Conservation (phyloP, 352 stramenopile genomes). For the Phytopythium aichiense region DNA sequence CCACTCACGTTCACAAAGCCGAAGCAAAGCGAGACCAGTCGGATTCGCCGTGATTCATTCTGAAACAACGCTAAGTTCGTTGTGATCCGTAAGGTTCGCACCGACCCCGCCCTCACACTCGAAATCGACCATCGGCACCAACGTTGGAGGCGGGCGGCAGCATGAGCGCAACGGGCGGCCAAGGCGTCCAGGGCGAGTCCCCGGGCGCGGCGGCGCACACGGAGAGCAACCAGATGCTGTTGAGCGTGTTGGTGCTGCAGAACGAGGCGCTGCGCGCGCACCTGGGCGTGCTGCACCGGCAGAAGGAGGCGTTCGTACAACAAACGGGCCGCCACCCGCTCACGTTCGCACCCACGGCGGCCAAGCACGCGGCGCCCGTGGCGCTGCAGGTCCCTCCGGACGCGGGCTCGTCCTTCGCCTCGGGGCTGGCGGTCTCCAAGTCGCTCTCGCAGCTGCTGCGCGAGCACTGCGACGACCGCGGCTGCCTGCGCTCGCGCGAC, state of each 20-base stretch:
- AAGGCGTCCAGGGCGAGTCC: background rate
- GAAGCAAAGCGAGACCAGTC: no score
- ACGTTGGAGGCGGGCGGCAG: background rate
- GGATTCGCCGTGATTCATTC: no score
- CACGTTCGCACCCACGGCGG: constrained; percentile 17
- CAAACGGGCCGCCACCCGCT: constrained; percentile 48
- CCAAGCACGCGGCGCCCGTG: constrained; percentile 18
- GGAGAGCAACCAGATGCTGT: constrained; percentile 30
- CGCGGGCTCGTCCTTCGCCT: constrained; percentile 15
- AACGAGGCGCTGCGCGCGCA: constrained; percentile 36
- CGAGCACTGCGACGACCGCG: constrained; percentile 35
- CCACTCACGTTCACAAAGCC: no score
- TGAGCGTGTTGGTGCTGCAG: constrained; percentile 62
- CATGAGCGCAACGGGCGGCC: background rate
- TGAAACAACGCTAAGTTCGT: no score
- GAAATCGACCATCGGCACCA: background rate
- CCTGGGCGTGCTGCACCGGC: constrained; percentile 55
- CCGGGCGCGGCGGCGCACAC: background rate
- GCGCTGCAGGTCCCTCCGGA: constrained; percentile 24
- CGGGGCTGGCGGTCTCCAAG: constrained; percentile 41
- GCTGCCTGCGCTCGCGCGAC: constrained; percentile 25
- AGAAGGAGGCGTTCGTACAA: constrained; percentile 60
- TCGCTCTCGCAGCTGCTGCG: constrained; percentile 26
- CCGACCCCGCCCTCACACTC: no score
- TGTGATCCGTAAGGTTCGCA: background rate